phyloP scores from a whole-genome alignment of 1,139 yeast species.

The Kodamaea plutei region DNA sequence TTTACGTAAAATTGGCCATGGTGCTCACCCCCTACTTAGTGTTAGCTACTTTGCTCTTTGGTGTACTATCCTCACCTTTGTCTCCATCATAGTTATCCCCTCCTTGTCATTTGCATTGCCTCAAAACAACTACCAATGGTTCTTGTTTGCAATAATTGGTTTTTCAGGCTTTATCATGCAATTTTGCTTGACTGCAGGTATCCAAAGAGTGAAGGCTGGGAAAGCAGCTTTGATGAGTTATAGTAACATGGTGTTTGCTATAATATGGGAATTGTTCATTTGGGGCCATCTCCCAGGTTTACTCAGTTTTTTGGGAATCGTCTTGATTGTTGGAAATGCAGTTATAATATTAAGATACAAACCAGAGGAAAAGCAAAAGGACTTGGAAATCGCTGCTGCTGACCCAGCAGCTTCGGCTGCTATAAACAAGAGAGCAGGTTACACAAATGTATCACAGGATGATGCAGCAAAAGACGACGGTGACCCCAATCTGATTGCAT shows the following conservation, averaged over 20 bases:
- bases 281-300: conserved; percentile 73
- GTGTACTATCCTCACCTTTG: conserved; percentile 53
- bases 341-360: conserved; percentile 53
- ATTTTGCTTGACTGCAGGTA: conserved; percentile 72
- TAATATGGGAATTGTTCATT: conserved; percentile 68
- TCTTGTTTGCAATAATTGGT: conserved; percentile 58
- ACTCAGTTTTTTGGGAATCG: conserved; percentile 66
- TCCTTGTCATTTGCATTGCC: conserved; percentile 61
- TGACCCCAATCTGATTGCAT: too few relatives aligned
- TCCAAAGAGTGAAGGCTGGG: conserved; percentile 78
- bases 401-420: conserved; percentile 2
- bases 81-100: conserved; percentile 54
- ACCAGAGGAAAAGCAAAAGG: conserved; percentile 20
- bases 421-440: too few relatives aligned
- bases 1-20: conserved; percentile 68
- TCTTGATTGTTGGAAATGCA: conserved; percentile 66
- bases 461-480: conserved; percentile 1
- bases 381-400: conserved; percentile 2
- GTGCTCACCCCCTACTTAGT: conserved; percentile 75
- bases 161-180: conserved; percentile 80
- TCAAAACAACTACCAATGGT: conserved; percentile 58
- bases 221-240: conserved; percentile 73
- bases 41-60: conserved; percentile 73
- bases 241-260: conserved; percentile 72
- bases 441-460: too few relatives aligned